Evolutionary conservation across 2,329 filamentous ascomycete species (phyloP).

Genomic region (Botrytis hyacinthi): DNA sequence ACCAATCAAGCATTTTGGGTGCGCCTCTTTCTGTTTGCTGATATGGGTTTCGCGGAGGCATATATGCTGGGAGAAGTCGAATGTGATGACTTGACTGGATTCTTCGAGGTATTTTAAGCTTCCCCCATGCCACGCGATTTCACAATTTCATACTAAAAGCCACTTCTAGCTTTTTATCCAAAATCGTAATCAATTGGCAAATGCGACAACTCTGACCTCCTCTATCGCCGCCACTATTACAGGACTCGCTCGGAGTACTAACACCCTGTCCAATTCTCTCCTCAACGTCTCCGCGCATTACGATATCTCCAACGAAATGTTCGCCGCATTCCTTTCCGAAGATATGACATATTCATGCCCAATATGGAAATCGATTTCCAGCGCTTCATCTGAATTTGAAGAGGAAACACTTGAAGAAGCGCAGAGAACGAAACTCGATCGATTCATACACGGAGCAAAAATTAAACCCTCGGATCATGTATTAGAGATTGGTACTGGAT

Average conservation of each 20-base stretch:
- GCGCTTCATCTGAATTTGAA: conserved; percentile 37
- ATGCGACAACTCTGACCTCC: conserved; percentile 62
- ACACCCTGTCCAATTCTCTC: conserved; percentile 56
- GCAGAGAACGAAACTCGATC: conserved; percentile 64
- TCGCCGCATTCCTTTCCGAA: conserved; percentile 68
- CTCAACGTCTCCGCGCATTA: conserved; percentile 72
- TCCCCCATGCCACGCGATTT: not conserved
- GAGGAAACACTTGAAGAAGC: conserved; percentile 62
- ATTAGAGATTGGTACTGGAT: conserved; percentile 72
- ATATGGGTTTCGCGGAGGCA: conserved; percentile 67
- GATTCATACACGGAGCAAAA: conserved; percentile 63
- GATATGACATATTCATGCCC: conserved; percentile 77
- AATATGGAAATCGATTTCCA: conserved; percentile 55
- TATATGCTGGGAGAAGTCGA: conserved; percentile 72
- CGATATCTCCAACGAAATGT: conserved; percentile 75
- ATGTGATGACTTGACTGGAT: conserved; percentile 63
- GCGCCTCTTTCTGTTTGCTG: conserved; percentile 64
- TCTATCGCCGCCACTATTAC: conserved; percentile 57
- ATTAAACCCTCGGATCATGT: conserved; percentile 66
- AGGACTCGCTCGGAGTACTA: conserved; percentile 55
- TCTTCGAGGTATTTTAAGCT: conserved; percentile 56
- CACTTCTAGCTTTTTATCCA: conserved; percentile 61
- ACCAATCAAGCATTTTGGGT: conserved; percentile 69
- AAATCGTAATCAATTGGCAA: conserved; percentile 62
- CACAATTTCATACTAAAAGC: not conserved